These are phyloP conservation scores for Boletus reticulatus DNA, from an alignment of 768 basidiomycete species.

Conservation along the genomic window DNA sequence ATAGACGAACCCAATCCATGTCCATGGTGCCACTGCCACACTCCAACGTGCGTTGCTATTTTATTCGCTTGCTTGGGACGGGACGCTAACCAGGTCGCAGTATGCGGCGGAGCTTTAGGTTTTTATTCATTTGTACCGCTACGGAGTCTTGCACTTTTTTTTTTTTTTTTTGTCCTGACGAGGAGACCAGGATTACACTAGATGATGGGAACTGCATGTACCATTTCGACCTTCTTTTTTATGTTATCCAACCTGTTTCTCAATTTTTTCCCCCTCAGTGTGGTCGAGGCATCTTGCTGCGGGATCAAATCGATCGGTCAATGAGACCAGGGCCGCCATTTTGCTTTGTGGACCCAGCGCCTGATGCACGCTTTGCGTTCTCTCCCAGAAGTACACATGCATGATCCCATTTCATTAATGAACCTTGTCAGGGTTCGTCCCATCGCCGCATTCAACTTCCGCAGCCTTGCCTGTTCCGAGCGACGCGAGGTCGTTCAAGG, in stretches of 20 bases:
- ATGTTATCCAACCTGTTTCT: slow-evolving; percentile 7
- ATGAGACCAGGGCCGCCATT: no score
- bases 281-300: neutral
- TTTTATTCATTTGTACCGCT: neutral
- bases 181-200: neutral
- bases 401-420: neutral
- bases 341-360: no score
- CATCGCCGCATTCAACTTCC: neutral
- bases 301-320: neutral
- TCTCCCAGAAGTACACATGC: slow-evolving; percentile 5
- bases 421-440: neutral
- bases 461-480: neutral
- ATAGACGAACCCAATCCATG: slow-evolving; percentile 29
- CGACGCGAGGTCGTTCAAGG: slow-evolving; percentile 32
- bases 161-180: neutral
- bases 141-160: slow-evolving; percentile 5
- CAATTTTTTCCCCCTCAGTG: neutral
- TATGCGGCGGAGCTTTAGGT: slow-evolving; percentile 26
- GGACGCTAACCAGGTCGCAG: slow-evolving; percentile 9
- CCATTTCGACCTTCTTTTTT: slow-evolving; percentile 12
- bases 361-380: neutral
- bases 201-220: slow-evolving; percentile 14
- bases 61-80: neutral
- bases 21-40: slow-evolving; percentile 16
- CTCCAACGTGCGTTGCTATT: slow-evolving; percentile 12